A percentile compares a stretch with the other conserved stretches of the same genome.
Evolutionary conservation across 2,329 filamentous ascomycete species (phyloP).

Genomic region (Aspergillus quadricinctus): DNA sequence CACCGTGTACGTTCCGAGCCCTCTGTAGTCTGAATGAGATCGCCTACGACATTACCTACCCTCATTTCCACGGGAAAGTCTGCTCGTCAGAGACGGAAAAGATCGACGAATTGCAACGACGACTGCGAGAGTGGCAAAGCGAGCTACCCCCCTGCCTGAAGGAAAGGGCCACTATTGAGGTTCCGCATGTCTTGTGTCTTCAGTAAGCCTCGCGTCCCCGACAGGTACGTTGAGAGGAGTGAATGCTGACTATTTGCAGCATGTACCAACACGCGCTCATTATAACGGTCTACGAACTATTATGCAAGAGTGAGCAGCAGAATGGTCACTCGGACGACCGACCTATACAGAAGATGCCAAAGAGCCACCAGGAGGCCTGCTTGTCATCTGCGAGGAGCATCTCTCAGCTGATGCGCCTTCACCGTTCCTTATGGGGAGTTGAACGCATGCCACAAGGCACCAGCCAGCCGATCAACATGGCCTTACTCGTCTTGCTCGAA

Average conservation of each 20-base stretch:
- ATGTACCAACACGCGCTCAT: slow-evolving; percentile 38
- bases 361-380: slow-evolving; percentile 11
- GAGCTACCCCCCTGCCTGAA: slow-evolving; percentile 11
- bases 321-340: slow-evolving; percentile 5
- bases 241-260: slow-evolving; percentile 13
- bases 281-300: slow-evolving; percentile 26
- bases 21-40: slow-evolving; percentile 18
- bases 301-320: slow-evolving; percentile 10
- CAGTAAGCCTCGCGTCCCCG: slow-evolving; percentile 13
- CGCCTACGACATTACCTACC: slow-evolving; percentile 14
- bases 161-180: slow-evolving; percentile 4
- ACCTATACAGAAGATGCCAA: not conserved
- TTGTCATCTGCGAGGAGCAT: slow-evolving; percentile 23
- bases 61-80: slow-evolving; percentile 12
- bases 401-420: slow-evolving; percentile 21
- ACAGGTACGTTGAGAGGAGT: not conserved
- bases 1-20: slow-evolving; percentile 15
- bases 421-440: slow-evolving; percentile 26
- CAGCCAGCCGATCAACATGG: slow-evolving; percentile 26
- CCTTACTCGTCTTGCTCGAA: slow-evolving; percentile 25
- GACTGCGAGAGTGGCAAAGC: slow-evolving; percentile 14
- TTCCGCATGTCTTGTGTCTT: slow-evolving; percentile 20
- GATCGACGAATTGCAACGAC: slow-evolving; percentile 12
- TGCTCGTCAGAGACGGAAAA: slow-evolving; percentile 8
- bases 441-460: slow-evolving; percentile 30